Conservation (phyloP, 1,284 basidiomycete genomes). For the Golubevia sp. region DNA sequence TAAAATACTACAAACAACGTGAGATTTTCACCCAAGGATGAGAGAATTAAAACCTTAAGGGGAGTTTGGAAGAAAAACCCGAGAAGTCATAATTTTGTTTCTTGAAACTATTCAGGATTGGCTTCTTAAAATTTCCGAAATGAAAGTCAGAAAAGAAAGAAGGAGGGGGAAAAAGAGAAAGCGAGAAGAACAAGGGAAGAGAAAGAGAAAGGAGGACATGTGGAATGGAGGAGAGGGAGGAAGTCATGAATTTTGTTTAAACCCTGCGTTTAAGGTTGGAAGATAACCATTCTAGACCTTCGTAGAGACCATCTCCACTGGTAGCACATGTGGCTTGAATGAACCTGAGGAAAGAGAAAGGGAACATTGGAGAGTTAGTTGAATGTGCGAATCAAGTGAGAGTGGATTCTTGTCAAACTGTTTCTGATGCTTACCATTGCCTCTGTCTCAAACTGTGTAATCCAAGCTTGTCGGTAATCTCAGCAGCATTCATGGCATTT, state of each 20-base stretch:
- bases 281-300: slow-evolving; percentile 86
- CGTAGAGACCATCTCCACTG: slow-evolving; percentile 97
- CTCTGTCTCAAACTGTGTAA: slow-evolving; percentile 94
- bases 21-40: too few species aligned
- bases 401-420: not conserved
- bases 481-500: slow-evolving; percentile 99
- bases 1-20: too few species aligned
- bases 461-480: slow-evolving; percentile 99
- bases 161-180: not conserved
- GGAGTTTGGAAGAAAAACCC: too few species aligned
- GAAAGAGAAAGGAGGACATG: not conserved
- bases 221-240: not conserved
- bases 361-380: not conserved
- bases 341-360: slow-evolving; percentile 69
- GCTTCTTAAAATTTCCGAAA: too few species aligned
- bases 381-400: not conserved
- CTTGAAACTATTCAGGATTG: too few species aligned
- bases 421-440: slow-evolving; percentile 51
- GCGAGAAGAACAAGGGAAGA: too few species aligned
- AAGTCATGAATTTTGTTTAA: not conserved
- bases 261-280: not conserved
- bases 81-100: too few species aligned
- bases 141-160: not conserved
- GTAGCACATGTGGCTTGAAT: slow-evolving; percentile 99
- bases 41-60: too few species aligned